Base-by-base conservation (phyloP, 2,329 filamentous ascomycete species). In the Fonsecaea pedrosoi region DNA sequence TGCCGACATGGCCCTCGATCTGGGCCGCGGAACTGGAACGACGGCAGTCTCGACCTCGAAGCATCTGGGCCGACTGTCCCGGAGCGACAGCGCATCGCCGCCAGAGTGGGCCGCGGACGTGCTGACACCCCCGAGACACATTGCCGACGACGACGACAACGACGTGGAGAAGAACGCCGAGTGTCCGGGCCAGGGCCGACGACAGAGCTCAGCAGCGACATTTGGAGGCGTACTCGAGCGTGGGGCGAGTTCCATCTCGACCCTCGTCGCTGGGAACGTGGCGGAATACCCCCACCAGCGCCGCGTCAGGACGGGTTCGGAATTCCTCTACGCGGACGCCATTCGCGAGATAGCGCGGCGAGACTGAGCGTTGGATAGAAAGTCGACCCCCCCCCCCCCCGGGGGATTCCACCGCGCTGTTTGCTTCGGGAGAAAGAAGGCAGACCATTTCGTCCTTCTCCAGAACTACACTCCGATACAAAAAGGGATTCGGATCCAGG, bases 301-400 rank as follows among this genome's bases (percentile, higher is more conserved):
- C 21, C 60, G 54, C 18, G 35, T 59, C 6, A 60, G 65, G 42
- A 56, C 38, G 30, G 65, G 55, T 37, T 60, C 65, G 12, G 65
- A 67, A 13, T 30, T 67, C 15, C 25, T 67, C 34, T 67, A 67
- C 21, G 65, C 65, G 2, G 61, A 60, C 21, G 65, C 65, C 5
- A 42, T 67, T 7, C 61, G 60, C 8, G 45, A 62, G 21, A 48
- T 67, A 30, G 54, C 65, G 25, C 64, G 54, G 18, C 4, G 37
- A 21, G 34, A 34, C 30, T 12, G 12, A 15, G 13, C 59, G 42
- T 9, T 32, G 37, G 2, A 57, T 15, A 54, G 1, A 10, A 34
- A 25, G 10, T 15, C 21, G 21, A 21, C 21, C 21, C 21, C 21
- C 21, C 21, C 21, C 21, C 21, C 21, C 30, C 30, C 6, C 30